phyloP scores from a whole-genome alignment of 2,329 filamentous ascomycete genomes.

The Epichloe sylvatica region DNA sequence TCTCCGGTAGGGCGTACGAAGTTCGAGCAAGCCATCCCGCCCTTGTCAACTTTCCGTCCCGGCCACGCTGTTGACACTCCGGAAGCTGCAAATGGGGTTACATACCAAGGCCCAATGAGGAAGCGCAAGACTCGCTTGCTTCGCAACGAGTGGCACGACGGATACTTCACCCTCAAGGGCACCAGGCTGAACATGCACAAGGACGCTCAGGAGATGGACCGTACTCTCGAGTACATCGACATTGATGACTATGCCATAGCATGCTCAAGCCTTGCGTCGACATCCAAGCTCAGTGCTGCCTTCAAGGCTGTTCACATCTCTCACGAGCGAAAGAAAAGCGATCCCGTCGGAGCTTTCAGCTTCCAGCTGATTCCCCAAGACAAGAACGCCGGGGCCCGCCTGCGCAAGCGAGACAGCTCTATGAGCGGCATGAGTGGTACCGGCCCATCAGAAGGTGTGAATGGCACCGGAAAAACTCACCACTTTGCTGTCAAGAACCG shows the following conservation, averaged over 20 bases:
- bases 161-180: slow-evolving; percentile 74
- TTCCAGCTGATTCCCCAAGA: slow-evolving; percentile 74
- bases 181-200: slow-evolving; percentile 66
- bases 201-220: slow-evolving; percentile 35
- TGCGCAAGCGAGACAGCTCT: slow-evolving; percentile 40
- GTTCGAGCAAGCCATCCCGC: slow-evolving; percentile 33
- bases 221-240: slow-evolving; percentile 65
- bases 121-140: slow-evolving; percentile 83
- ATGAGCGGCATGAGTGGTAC: slow-evolving; percentile 18
- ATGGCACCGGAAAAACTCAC: slow-evolving; percentile 67
- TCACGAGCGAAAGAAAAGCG: slow-evolving; percentile 37
- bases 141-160: slow-evolving; percentile 85
- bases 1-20: slow-evolving; percentile 31
- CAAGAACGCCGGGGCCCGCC: slow-evolving; percentile 33
- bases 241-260: slow-evolving; percentile 81
- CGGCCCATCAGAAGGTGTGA: slow-evolving; percentile 31
- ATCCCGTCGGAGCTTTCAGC: slow-evolving; percentile 55
- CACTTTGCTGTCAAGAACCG: slow-evolving; percentile 82
- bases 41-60: slow-evolving; percentile 14
- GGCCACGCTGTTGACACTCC: slow-evolving; percentile 14
- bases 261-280: slow-evolving; percentile 62
- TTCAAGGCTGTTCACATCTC: slow-evolving; percentile 67
- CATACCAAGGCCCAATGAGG: slow-evolving; percentile 80
- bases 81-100: slow-evolving; percentile 36
- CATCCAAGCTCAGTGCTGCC: slow-evolving; percentile 70